These are phyloP conservation scores for Aureobasidium sp. DNA, from an alignment of 2,329 filamentous ascomycete species.

Conservation along the genomic window DNA sequence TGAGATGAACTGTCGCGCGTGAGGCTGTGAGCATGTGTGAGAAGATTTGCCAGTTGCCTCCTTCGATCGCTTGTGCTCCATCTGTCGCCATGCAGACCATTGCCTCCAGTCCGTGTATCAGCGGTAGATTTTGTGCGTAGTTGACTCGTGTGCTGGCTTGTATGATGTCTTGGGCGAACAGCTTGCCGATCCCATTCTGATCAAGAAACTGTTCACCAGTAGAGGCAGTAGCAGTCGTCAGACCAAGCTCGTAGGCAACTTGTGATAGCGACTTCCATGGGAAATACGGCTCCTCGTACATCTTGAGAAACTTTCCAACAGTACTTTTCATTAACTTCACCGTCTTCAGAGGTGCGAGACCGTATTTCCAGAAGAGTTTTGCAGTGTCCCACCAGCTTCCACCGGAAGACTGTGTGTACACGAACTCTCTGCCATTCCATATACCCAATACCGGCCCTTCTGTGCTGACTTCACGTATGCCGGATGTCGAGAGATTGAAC, in stretches of 20 bases:
- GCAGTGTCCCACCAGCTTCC: conserved; percentile 71
- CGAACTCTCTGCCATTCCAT: conserved; percentile 74
- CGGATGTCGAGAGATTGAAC: conserved; percentile 58
- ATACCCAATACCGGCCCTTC: conserved; percentile 59
- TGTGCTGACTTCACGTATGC: conserved; percentile 33
- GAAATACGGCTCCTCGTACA: conserved; percentile 78
- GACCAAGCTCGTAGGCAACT: conserved; percentile 58
- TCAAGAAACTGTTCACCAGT: conserved; percentile 69
- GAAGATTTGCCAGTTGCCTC: conserved; percentile 95
- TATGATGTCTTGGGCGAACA: conserved; percentile 73
- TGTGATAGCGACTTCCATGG: conserved; percentile 73
- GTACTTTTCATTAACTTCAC: conserved; percentile 64
- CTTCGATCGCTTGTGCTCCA: conserved; percentile 68
- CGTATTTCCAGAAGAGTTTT: conserved; percentile 81
- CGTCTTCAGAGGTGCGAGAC: conserved; percentile 66
- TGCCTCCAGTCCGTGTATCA: conserved; percentile 81
- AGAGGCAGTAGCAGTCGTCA: conserved; percentile 58
- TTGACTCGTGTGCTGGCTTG: conserved; percentile 91
- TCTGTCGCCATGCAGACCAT: conserved; percentile 90
- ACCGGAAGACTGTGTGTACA: conserved; percentile 58
- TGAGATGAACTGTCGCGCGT: conserved; percentile 53
- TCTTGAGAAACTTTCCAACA: conserved; percentile 64
- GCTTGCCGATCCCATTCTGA: conserved; percentile 57
- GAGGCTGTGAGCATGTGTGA: conserved; percentile 66
- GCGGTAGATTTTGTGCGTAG: conserved; percentile 81